phyloP scores from a whole-genome alignment of 2,329 filamentous ascomycete genomes.

The Escovopsis sp. region DNA sequence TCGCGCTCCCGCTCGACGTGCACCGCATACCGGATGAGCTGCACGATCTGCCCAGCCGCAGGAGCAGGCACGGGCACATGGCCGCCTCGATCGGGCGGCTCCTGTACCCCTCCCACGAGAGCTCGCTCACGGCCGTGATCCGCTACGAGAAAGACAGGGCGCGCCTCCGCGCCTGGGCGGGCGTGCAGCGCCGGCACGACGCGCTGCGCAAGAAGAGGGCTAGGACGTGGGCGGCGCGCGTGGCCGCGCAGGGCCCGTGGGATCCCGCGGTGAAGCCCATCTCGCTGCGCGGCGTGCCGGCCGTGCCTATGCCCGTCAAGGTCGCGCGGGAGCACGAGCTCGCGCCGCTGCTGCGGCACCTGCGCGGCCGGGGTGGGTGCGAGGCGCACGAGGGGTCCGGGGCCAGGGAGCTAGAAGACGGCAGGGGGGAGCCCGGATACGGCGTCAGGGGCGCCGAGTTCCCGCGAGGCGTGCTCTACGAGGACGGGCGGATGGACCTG shows the following conservation, averaged over 20 bases:
- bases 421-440: slow-evolving; percentile 23
- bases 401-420: slow-evolving; percentile 18
- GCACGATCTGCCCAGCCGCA: slow-evolving; percentile 20
- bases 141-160: slow-evolving; percentile 23
- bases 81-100: slow-evolving; percentile 18
- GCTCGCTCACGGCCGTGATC: slow-evolving; percentile 22
- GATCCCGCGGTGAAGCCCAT: slow-evolving; percentile 15
- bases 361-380: slow-evolving; percentile 13
- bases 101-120: slow-evolving; percentile 19
- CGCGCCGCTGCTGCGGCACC: slow-evolving; percentile 19
- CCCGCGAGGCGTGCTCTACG: slow-evolving; percentile 28
- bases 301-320: slow-evolving; percentile 21
- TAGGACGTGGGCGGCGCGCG: slow-evolving; percentile 19
- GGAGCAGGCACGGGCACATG: slow-evolving; percentile 16
- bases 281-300: slow-evolving; percentile 16
- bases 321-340: slow-evolving; percentile 18
- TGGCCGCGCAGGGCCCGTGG: slow-evolving; percentile 21
- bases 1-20: slow-evolving; percentile 17
- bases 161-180: slow-evolving; percentile 21
- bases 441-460: slow-evolving; percentile 22
- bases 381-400: slow-evolving; percentile 11
- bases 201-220: slow-evolving; percentile 18
- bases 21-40: slow-evolving; percentile 17
- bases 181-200: slow-evolving; percentile 22
- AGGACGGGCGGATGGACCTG: slow-evolving; percentile 37